Conservation (phyloP, 2,329 filamentous ascomycete species). For the Fusarium albosuccineum region DNA sequence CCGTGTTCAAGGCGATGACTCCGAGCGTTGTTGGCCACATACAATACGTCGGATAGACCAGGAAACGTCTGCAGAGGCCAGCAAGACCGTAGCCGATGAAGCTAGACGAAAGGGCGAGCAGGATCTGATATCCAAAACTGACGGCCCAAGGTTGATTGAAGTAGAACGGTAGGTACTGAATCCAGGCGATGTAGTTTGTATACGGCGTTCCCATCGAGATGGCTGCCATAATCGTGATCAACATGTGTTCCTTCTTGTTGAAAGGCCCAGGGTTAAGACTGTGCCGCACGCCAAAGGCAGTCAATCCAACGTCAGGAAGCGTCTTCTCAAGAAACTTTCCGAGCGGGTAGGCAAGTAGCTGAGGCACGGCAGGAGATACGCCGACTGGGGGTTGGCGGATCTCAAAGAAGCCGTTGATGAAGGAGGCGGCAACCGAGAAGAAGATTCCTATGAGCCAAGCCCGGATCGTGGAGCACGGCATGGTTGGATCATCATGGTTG, state of each 20-base stretch:
- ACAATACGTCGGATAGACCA: constrained; percentile 65
- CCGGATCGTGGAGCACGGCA: constrained; percentile 67
- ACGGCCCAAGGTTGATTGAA: constrained; percentile 65
- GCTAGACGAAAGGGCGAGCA: constrained; percentile 64
- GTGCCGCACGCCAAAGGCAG: constrained; percentile 59
- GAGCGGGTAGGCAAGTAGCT: constrained; percentile 68
- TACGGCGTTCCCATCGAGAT: constrained; percentile 64
- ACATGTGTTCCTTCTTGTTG: constrained; percentile 71
- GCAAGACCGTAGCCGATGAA: constrained; percentile 69
- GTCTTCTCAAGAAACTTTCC: constrained; percentile 63
- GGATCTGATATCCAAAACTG: constrained; percentile 63
- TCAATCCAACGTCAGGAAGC: constrained; percentile 65
- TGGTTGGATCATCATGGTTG: constrained; percentile 63
- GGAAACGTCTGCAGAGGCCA: constrained; percentile 62
- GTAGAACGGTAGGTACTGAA: constrained; percentile 61
- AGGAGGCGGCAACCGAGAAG: constrained; percentile 62
- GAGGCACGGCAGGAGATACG: constrained; percentile 67
- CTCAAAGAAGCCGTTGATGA: constrained; percentile 69
- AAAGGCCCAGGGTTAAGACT: constrained; percentile 68
- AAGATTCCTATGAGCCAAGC: constrained; percentile 66
- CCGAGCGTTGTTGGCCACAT: constrained; percentile 67
- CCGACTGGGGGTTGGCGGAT: constrained; percentile 67
- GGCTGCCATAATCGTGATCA: constrained; percentile 73
- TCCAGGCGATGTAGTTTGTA: constrained; percentile 64
- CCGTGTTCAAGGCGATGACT: constrained; percentile 63